Base-by-base conservation (phyloP, 305 asterid species). In the Solanum hybrid region DNA sequence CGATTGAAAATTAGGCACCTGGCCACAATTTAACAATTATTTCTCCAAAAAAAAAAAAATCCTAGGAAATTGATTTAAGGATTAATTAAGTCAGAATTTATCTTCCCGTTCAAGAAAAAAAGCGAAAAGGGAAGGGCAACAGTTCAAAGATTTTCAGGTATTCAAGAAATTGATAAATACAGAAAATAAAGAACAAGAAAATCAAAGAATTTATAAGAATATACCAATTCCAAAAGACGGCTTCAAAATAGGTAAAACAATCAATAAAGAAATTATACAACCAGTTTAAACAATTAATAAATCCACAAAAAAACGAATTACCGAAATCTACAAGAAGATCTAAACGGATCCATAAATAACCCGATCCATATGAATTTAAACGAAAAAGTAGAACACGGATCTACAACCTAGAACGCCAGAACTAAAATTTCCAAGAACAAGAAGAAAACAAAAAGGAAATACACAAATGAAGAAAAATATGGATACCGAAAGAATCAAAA, bases 401-500 rank as follows among this genome's bases (percentile, higher is more conserved):
- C 88, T 85, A 84, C 39, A 29, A 32, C 22, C 11, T 10, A 51
- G 29, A 84, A 84, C 11, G 6, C 12, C 22, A 57, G 39, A 31
- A 14, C 45, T 31, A 57, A 32, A 85, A 17, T 45, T 84, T 84
- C 29, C 39, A 29, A 20, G 8, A 84, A 83, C 10, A 29, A 27
- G 0, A 39, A 38, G 22, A 20, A 45, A 12, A 88, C 33, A 39
- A 41, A 17, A 27, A 22, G 3, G 36, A 36, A 6, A 33, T 11
- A 41, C 1, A 73, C 1, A 26, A 37, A 76, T 29, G 27, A 76
- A 4, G 14, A 57, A 82, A 61, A 75, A 20, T 31, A 20, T n/a
- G 39, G 20, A 82, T 81, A 81, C 89, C 90, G 29, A 39, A 51
- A 15, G 73, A 79, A 89, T 57, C 5, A 41, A 88, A 91, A 88